These are phyloP conservation scores for Tulasnella sp. DNA, from an alignment of 768 basidiomycete genomes.

Conservation along the genomic window DNA sequence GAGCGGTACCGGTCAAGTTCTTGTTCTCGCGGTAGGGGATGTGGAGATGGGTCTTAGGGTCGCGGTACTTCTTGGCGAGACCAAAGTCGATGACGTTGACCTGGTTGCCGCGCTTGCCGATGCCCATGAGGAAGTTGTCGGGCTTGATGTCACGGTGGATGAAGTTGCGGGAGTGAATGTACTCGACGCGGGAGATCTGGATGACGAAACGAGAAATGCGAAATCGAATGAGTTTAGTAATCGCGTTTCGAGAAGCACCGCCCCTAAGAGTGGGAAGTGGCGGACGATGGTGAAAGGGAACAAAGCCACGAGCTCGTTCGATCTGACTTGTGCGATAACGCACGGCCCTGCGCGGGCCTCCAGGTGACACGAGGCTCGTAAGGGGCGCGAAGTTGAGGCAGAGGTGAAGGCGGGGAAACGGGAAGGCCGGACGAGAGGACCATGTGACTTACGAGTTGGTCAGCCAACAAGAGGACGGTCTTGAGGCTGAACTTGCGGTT, in stretches of 20 bases:
- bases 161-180: conserved; percentile 91
- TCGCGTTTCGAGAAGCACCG: not conserved
- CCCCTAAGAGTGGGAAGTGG: conserved; percentile 24
- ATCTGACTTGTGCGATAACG: not conserved
- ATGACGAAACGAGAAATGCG: not conserved
- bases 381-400: conserved; percentile 31
- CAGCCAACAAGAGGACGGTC: conserved; percentile 88
- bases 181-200: conserved; percentile 92
- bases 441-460: conserved; percentile 73
- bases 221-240: not conserved
- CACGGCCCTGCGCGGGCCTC: not conserved
- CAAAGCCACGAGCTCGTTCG: not conserved
- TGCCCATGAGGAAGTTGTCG: conserved; percentile 98
- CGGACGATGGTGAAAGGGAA: not conserved
- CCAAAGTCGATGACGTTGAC: conserved; percentile 97
- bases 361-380: conserved; percentile 8
- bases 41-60: conserved; percentile 99
- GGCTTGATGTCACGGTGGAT: conserved; percentile 98
- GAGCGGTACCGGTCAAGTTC: conserved; percentile 97
- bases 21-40: conserved; percentile 99
- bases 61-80: conserved; percentile 99
- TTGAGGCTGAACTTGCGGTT: conserved; percentile 92
- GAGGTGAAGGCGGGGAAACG: conserved; percentile 18
- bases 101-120: conserved; percentile 98
- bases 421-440: conserved; percentile 31